phyloP scores from a whole-genome alignment of 2,329 filamentous ascomycete species.

The Metarhizium anisopliae region DNA sequence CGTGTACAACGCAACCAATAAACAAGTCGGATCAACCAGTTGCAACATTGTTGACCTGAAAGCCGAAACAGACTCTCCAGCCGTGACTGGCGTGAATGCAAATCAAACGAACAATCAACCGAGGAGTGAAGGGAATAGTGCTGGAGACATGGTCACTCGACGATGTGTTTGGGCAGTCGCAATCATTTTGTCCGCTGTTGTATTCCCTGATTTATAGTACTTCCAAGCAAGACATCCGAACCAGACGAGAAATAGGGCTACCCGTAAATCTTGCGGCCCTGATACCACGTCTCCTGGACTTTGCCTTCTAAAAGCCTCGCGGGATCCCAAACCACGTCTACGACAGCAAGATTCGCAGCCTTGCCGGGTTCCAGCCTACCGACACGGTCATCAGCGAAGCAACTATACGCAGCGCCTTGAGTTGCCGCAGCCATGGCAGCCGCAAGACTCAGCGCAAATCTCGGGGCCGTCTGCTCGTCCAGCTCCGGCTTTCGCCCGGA shows the following conservation, averaged over 20 bases:
- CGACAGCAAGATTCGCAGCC: conserved; percentile 43
- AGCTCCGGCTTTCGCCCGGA: conserved; percentile 38
- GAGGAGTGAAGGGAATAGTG: no score
- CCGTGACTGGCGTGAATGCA: no score
- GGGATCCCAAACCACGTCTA: conserved; percentile 39
- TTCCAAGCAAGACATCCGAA: not conserved
- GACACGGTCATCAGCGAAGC: conserved; percentile 37
- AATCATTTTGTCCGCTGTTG: no score
- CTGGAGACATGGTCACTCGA: no score
- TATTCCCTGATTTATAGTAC: no score
- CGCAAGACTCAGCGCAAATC: conserved; percentile 41
- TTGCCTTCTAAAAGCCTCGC: conserved; percentile 34
- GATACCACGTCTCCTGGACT: conserved; percentile 45
- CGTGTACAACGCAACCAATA: no score
- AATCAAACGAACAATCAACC: no score
- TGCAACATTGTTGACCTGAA: no score
- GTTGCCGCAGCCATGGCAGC: conserved; percentile 43
- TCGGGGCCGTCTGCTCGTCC: conserved; percentile 35
- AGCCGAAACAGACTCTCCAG: no score
- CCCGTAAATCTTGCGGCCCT: conserved; percentile 30
- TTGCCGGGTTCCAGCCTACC: conserved; percentile 42
- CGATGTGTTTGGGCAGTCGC: no score
- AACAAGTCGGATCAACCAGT: no score
- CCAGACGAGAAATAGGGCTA: not conserved
- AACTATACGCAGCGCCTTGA: conserved; percentile 42